Conservation (phyloP, 257 asterid species). For the Thymus mandschuricus region DNA sequence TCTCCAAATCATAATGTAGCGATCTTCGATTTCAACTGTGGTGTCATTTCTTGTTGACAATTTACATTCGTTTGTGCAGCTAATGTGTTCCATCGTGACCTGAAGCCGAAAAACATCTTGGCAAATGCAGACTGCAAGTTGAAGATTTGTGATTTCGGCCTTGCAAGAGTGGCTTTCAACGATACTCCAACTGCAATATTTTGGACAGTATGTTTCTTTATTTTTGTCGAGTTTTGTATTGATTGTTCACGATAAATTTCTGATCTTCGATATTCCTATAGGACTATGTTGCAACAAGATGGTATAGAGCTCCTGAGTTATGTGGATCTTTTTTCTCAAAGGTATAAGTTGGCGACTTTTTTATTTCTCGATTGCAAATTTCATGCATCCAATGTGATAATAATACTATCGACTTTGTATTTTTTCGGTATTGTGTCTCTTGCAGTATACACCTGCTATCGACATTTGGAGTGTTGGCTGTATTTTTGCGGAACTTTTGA, state of each 20-base stretch:
- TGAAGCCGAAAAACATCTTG: conserved; percentile 64
- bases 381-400: neutral
- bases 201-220: conserved; percentile 52
- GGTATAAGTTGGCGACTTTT: conserved; percentile 44
- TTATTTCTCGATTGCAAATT: neutral
- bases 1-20: too few species aligned
- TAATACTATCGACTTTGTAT: neutral
- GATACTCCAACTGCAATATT: conserved; percentile 67
- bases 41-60: conserved; percentile 1
- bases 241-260: neutral
- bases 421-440: conserved; percentile 21
- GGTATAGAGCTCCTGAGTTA: conserved; percentile 97
- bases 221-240: neutral
- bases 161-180: conserved; percentile 66
- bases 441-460: conserved; percentile 95
- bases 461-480: conserved; percentile 99
- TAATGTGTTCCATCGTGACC: conserved; percentile 62
- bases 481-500: conserved; percentile 90
- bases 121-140: conserved; percentile 71
- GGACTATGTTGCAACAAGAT: conserved; percentile 98
- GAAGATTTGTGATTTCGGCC: conserved; percentile 67
- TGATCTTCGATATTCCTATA: conserved; percentile 32
- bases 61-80: conserved; percentile 40
- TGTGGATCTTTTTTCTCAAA: conserved; percentile 99
- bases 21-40: neutral